Evolutionary conservation across 495 filamentous ascomycete species (phyloP).

Genomic region (Penicillium malachiteum): DNA sequence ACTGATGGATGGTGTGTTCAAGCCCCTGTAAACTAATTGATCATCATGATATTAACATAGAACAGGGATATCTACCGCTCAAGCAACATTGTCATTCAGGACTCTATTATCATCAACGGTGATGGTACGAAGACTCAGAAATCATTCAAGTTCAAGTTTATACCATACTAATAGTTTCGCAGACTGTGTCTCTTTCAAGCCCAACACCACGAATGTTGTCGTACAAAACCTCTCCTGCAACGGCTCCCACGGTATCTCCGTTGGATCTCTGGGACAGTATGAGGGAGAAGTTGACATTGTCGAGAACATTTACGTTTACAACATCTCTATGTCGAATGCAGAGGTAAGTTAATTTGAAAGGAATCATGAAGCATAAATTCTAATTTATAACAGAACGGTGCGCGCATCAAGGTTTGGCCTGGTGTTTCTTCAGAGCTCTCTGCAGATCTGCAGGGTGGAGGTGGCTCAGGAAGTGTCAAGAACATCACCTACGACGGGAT

Average conservation of each 20-base stretch:
- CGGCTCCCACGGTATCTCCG: conserved; percentile 71
- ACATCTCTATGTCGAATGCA: conserved; percentile 65
- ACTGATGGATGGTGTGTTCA: conserved; percentile 60
- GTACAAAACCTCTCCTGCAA: conserved; percentile 70
- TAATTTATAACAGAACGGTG: conserved; percentile 48
- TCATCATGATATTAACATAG: not conserved
- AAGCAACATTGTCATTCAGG: conserved; percentile 62
- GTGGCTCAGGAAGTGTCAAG: conserved; percentile 53
- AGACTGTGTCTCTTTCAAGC: conserved; percentile 78
- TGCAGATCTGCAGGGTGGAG: conserved; percentile 60
- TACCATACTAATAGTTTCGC: conserved; percentile 7
- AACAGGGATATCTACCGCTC: conserved; percentile 62
- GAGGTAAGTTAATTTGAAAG: conserved; percentile 30
- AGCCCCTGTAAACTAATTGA: not conserved
- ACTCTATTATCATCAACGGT: conserved; percentile 66
- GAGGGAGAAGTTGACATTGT: conserved; percentile 62
- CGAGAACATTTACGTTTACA: conserved; percentile 62
- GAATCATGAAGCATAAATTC: not conserved
- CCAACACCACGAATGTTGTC: conserved; percentile 71
- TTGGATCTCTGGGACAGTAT: conserved; percentile 70
- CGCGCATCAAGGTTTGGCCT: conserved; percentile 72
- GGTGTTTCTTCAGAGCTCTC: conserved; percentile 49
- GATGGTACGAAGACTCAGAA: conserved; percentile 47
- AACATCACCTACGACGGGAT: conserved; percentile 59
- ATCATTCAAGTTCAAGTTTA: not conserved